Base-by-base conservation (phyloP, 148 eudicot species). In the Silene latifolia region DNA sequence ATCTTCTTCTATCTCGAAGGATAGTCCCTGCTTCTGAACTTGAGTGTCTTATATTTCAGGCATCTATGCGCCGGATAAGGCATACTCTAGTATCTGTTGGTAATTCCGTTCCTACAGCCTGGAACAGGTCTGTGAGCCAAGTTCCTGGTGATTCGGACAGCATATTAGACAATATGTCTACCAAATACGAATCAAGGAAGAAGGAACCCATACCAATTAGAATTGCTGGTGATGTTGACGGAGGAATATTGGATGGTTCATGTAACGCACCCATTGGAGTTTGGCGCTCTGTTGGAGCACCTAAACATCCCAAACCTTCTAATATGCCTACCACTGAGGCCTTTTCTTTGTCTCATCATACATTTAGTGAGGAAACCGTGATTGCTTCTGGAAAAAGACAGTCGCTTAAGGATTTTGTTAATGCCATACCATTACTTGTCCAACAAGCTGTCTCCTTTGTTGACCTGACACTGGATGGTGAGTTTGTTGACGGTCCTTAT, bases 381-480 rank as follows among this genome's bases (percentile, higher is more conserved):
- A 76, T 85, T 53, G 86, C 93, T 44, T 86, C 84, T 84, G 93
- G 89, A 59, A 88, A 85, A 73, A 85, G 88, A 58, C 92, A 83
- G 75, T 96, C 96, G 24, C 97, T 95, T 80, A 89, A 82, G 79
- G 97, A 90, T 77, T 83, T 95, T 79, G 92, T 95, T 77, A 92
- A 95, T 75, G 91, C 96, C 69, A 74, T 95, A 72, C 81, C 96
- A 46, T 80, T 95, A 24, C 98, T 95, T 81, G 93, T 95, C 46
- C 98, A 95, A 77, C 97, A 92, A 88, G 97, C 92, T 78, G 88
- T 93, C 54, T 92, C 98, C 65, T 90, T 90, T 85, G 97, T 95
- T 85, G 98, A 95, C 81, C 83, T 92, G 78, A 87, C 93, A n/a
- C 85, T 95, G 76, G 98, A 95, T 84, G 91, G 88, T 67, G 98